These are phyloP conservation scores for Mortierella sp. DNA, from an alignment of 371 early-diverging fungal genomes.

Conservation along the genomic window DNA sequence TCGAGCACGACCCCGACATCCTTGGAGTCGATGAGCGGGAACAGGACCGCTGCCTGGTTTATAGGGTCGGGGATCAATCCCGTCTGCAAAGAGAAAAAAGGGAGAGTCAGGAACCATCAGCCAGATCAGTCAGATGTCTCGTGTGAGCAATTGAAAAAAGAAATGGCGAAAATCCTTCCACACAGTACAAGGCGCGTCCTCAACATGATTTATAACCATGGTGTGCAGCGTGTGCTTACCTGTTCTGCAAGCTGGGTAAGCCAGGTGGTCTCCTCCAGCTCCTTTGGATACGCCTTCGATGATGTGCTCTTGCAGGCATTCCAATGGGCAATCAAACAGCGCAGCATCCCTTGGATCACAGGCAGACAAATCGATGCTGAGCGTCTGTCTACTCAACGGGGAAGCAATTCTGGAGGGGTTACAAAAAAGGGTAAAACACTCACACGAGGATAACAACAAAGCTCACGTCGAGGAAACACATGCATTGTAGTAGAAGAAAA, in stretches of 20 bases:
- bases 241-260: slow-evolving; percentile 44
- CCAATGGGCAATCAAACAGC: slow-evolving; percentile 53
- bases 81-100: slow-evolving; percentile 28
- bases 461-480: slow-evolving; percentile 2
- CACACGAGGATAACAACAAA: neutral
- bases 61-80: slow-evolving; percentile 48
- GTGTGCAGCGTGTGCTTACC: slow-evolving; percentile 14
- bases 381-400: slow-evolving; percentile 19
- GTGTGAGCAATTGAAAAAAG: neutral
- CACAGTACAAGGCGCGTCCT: neutral
- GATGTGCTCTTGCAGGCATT: slow-evolving; percentile 42
- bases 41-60: slow-evolving; percentile 40
- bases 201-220: neutral
- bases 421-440: neutral
- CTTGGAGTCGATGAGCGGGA: slow-evolving; percentile 42
- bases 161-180: neutral
- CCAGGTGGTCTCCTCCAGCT: slow-evolving; percentile 47
- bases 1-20: slow-evolving; percentile 50
- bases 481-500: neutral
- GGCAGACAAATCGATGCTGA: slow-evolving; percentile 40
- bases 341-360: slow-evolving; percentile 49
- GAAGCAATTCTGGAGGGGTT: neutral
- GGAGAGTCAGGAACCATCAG: neutral
- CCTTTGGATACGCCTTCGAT: slow-evolving; percentile 47
- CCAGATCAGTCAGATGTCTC: neutral